phyloP scores from a whole-genome alignment of 192 early-diverging fungal species.

The Glomus cerebriforme region DNA sequence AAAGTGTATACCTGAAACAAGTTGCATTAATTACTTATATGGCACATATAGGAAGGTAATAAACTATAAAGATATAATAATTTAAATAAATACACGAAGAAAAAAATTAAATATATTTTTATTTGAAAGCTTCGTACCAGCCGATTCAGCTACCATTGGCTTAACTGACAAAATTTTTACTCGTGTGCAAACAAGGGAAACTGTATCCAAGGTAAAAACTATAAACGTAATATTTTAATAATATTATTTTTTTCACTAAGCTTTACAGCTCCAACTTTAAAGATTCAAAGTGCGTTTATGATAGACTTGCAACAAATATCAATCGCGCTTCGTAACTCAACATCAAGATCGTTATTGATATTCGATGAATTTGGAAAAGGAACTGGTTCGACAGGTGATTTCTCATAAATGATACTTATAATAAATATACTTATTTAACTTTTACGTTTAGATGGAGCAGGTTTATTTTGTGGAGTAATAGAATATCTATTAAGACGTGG shows the following conservation, averaged over 20 bases:
- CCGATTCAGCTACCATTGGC: constrained; percentile 67
- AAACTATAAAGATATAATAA: background rate
- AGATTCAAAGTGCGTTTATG: constrained; percentile 74
- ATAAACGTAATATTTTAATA: background rate
- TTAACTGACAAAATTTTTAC: constrained; percentile 81
- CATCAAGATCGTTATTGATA: constrained; percentile 58
- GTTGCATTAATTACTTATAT: constrained; percentile 81
- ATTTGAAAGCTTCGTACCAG: constrained; percentile 74
- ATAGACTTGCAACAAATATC: constrained; percentile 69
- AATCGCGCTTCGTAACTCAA: constrained; percentile 53
- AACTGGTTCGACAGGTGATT: constrained; percentile 55
- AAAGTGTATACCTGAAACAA: constrained; percentile 75
- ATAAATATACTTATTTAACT: background rate
- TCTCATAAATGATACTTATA: constrained; percentile 9
- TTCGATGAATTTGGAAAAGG: constrained; percentile 90
- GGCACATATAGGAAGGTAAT: constrained; percentile 81
- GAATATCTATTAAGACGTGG: constrained; percentile 53
- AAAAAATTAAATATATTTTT: background rate
- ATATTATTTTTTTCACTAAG: background rate
- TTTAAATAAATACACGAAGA: background rate
- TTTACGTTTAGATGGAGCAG: constrained; percentile 69
- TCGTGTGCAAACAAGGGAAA: constrained; percentile 68
- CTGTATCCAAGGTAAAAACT: constrained; percentile 58
- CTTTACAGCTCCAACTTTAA: background rate
- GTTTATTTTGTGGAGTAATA: constrained; percentile 74